Evolutionary conservation across 768 basidiomycete genomes (phyloP).

Genomic region (Tulasnella sp.): DNA sequence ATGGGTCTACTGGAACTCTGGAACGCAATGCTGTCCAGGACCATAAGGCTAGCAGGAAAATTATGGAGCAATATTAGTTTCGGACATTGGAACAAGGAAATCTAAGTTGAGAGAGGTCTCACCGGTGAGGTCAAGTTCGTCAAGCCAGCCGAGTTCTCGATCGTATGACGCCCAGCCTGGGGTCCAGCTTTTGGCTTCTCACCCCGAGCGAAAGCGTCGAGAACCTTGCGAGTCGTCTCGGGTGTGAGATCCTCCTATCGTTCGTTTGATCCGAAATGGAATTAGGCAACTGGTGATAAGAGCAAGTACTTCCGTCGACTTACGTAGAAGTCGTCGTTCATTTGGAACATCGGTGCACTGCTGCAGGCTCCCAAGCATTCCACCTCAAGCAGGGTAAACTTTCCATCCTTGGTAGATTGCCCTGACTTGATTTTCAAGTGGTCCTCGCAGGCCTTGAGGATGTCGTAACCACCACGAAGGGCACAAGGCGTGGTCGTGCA

Average conservation of each 20-base stretch:
- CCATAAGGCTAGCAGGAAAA: conserved; percentile 71
- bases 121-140: conserved; percentile 72
- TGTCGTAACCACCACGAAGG: conserved; percentile 83
- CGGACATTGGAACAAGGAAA: not conserved
- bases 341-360: conserved; percentile 93
- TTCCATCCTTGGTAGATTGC: conserved; percentile 88
- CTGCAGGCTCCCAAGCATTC: conserved; percentile 98
- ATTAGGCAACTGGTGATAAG: not conserved
- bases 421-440: conserved; percentile 81
- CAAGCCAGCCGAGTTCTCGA: conserved; percentile 87
- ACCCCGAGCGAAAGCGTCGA: conserved; percentile 69
- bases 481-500: conserved; percentile 99
- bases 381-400: conserved; percentile 95
- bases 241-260: conserved; percentile 73
- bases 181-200: conserved; percentile 89
- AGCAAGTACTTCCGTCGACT: conserved; percentile 21
- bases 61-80: conserved; percentile 11
- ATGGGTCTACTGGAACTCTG: conserved; percentile 59
- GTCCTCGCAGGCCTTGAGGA: conserved; percentile 69
- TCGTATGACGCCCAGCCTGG: conserved; percentile 74
- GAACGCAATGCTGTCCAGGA: conserved; percentile 77
- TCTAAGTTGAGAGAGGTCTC: conserved; percentile 15
- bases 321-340: conserved; percentile 96
- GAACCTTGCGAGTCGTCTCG: conserved; percentile 61
- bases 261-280: conserved; percentile 6